These are phyloP conservation scores for Taphrina populina DNA, from an alignment of 1,139 yeast species.

Conservation along the genomic window DNA sequence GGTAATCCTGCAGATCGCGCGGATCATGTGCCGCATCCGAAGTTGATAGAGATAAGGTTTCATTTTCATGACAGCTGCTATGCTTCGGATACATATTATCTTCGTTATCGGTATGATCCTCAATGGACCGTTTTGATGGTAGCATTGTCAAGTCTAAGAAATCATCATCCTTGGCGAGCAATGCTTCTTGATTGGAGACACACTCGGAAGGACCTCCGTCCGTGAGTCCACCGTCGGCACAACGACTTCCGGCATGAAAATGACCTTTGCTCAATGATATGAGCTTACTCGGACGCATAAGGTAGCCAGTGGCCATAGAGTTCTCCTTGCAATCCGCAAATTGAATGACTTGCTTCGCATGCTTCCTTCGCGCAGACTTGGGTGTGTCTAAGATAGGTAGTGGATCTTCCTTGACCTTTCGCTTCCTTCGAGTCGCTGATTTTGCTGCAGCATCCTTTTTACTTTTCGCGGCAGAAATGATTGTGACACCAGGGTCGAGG, in stretches of 20 bases:
- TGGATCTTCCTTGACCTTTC: neutral
- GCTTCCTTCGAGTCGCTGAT: neutral
- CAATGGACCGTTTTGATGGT: neutral
- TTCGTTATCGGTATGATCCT: neutral
- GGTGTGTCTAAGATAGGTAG: neutral
- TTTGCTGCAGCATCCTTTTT: no score
- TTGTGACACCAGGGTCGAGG: neutral
- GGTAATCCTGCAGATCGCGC: conserved; percentile 2
- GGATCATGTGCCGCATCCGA: conserved; percentile 4
- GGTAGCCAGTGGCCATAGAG: neutral
- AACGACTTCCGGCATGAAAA: conserved; percentile 3
- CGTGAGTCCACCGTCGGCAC: conserved; percentile 9
- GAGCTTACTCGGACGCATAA: conserved; percentile 9
- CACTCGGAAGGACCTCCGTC: conserved; percentile 12
- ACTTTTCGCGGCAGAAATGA: neutral
- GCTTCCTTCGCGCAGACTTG: neutral
- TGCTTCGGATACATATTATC: neutral
- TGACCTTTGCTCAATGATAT: conserved; percentile 16
- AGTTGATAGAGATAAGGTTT: neutral
- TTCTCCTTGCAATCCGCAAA: no score
- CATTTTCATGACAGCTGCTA: neutral
- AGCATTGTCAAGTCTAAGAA: conserved; percentile 3
- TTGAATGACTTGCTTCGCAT: neutral
- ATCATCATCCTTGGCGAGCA: neutral
- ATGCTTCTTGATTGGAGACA: conserved; percentile 8